Evolutionary conservation across 2,329 filamentous ascomycete genomes (phyloP).

Genomic region (Ascocoryne sarcoides): DNA sequence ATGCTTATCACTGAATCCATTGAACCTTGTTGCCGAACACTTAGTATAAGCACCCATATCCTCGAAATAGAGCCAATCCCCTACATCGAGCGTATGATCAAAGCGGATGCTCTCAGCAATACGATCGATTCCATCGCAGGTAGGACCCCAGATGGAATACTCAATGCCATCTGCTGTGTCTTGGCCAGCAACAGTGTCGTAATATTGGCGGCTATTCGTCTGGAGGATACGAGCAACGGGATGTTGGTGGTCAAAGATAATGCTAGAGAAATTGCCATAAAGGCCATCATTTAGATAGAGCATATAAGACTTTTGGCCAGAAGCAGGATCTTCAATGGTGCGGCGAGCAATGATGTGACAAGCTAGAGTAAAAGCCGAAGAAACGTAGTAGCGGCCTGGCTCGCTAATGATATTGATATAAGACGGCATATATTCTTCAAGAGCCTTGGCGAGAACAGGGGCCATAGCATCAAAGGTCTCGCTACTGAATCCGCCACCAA

Average conservation of each 20-base stretch:
- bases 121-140: conserved; percentile 94
- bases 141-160: conserved; percentile 97
- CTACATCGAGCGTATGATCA: conserved; percentile 70
- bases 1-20: conserved; percentile 88
- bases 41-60: conserved; percentile 98
- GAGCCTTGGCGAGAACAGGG: conserved; percentile 63
- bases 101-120: conserved; percentile 78
- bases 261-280: conserved; percentile 97
- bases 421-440: conserved; percentile 80
- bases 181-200: conserved; percentile 44
- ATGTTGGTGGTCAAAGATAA: conserved; percentile 98
- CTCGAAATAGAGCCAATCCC: conserved; percentile 98
- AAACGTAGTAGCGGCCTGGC: conserved; percentile 93
- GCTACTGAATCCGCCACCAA: conserved; percentile 85
- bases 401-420: conserved; percentile 82
- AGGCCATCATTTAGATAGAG: conserved; percentile 95
- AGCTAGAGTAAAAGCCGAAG: conserved; percentile 85
- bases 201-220: conserved; percentile 47
- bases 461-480: conserved; percentile 93
- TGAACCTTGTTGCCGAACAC: conserved; percentile 96
- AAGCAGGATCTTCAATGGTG: conserved; percentile 64
- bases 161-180: conserved; percentile 50
- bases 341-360: conserved; percentile 95
- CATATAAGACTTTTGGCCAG: conserved; percentile 74
- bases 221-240: conserved; percentile 76